Conservation (phyloP, 805 yeast genomes). For the Ogataea methanolica region DNA sequence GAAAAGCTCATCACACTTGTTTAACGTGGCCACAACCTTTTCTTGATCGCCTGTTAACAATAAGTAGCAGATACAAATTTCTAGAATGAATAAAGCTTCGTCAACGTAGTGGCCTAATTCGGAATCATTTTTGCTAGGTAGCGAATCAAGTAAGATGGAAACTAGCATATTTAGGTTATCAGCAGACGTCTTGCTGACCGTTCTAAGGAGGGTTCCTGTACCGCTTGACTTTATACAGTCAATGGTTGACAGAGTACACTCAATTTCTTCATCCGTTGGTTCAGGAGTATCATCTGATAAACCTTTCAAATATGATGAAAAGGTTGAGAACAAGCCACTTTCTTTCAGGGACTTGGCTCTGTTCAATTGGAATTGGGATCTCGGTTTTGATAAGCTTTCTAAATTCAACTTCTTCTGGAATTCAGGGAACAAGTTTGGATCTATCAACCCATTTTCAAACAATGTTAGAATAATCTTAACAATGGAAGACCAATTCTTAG, state of each 20-base stretch:
- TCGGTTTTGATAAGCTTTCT: constrained; percentile 52
- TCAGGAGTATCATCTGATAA: constrained; percentile 81
- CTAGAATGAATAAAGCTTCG: constrained; percentile 29
- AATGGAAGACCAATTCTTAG: constrained; percentile 54
- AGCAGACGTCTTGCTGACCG: constrained; percentile 35
- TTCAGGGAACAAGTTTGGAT: constrained; percentile 59
- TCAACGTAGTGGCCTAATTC: constrained; percentile 23
- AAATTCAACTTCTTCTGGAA: constrained; percentile 57
- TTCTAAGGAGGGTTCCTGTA: constrained; percentile 50
- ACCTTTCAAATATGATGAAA: constrained; percentile 89
- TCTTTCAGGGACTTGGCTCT: constrained; percentile 64
- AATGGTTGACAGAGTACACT: constrained; percentile 72
- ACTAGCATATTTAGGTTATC: constrained; percentile 33
- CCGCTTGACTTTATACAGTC: constrained; percentile 78
- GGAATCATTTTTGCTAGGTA: constrained; percentile 31
- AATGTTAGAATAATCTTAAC: constrained; percentile 57
- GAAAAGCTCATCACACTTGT: constrained; percentile 20
- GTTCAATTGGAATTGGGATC: constrained; percentile 62
- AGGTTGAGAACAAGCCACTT: constrained; percentile 78
- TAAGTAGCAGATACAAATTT: constrained; percentile 28
- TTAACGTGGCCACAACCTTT: constrained; percentile 18
- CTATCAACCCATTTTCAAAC: constrained; percentile 67
- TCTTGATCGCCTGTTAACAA: constrained; percentile 25
- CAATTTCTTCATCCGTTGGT: constrained; percentile 91
- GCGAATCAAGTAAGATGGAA: constrained; percentile 28